These are phyloP conservation scores for Lycium barbarum DNA, from an alignment of 257 asterid genomes.

Conservation along the genomic window DNA sequence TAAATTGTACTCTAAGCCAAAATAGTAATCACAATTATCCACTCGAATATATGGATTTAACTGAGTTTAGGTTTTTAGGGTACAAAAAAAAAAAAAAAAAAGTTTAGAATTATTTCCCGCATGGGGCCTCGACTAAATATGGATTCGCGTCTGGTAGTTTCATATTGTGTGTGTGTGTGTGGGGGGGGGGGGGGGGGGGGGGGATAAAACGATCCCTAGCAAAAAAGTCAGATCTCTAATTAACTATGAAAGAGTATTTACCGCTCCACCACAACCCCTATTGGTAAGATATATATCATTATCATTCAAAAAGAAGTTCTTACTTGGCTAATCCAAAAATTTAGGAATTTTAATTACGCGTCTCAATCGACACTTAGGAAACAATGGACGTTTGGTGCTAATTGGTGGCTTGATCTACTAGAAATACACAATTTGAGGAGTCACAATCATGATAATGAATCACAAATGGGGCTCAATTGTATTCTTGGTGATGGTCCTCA, in stretches of 20 bases:
- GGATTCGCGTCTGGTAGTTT: rapidly evolving
- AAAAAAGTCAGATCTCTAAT: background rate
- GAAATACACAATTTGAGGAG: background rate
- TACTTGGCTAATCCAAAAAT: background rate
- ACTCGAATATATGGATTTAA: background rate
- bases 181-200: no score
- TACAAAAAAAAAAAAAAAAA: background rate
- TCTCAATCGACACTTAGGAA: background rate
- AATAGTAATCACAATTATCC: background rate
- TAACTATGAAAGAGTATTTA: background rate
- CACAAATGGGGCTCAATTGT: background rate
- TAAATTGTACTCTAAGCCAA: background rate
- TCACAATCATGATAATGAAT: constrained; percentile 7
- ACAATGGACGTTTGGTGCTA: constrained; percentile 9
- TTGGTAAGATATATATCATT: background rate
- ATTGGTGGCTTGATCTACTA: background rate
- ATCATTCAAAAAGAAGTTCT: background rate
- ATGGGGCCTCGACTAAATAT: background rate
- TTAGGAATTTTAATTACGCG: background rate
- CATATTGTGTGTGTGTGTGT: no score
- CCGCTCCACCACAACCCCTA: background rate
- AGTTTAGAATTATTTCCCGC: no score
- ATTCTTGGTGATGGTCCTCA: constrained; percentile 5
- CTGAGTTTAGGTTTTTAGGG: background rate
- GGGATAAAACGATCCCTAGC: background rate